Evolutionary conservation across 1,284 basidiomycete genomes (phyloP).

Genomic region (Xanthoconium separans): DNA sequence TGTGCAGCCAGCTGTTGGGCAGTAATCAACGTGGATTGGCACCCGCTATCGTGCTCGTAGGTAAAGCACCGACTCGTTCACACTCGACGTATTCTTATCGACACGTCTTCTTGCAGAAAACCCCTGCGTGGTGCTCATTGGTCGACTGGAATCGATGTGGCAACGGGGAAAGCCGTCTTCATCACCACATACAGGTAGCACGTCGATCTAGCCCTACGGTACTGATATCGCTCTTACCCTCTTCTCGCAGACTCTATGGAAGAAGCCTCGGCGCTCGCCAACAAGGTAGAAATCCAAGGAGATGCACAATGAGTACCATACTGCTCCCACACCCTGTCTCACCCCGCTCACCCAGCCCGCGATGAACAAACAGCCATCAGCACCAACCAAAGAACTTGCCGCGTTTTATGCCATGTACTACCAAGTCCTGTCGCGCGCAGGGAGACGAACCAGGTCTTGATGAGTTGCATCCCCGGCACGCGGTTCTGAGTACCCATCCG

Average conservation of each 20-base stretch:
- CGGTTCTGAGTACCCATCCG: slow-evolving; percentile 73
- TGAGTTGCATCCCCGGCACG: slow-evolving; percentile 65
- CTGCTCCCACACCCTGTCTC: no score
- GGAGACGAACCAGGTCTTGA: slow-evolving; percentile 62
- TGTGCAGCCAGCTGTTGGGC: slow-evolving; percentile 73
- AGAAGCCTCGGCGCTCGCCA: slow-evolving; percentile 76
- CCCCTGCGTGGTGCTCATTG: slow-evolving; percentile 74
- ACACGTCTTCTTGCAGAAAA: slow-evolving; percentile 47
- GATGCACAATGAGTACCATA: slow-evolving; percentile 64
- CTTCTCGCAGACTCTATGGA: slow-evolving; percentile 70
- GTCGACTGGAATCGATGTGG: slow-evolving; percentile 80
- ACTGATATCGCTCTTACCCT: not conserved
- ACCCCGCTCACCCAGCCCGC: not conserved
- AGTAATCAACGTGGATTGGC: slow-evolving; percentile 81
- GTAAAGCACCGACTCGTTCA: slow-evolving; percentile 35
- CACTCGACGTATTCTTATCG: not conserved
- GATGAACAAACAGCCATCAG: slow-evolving; percentile 31
- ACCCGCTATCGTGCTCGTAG: slow-evolving; percentile 76
- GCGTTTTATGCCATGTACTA: slow-evolving; percentile 70
- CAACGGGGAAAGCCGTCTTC: slow-evolving; percentile 63
- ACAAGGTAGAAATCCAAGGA: slow-evolving; percentile 66
- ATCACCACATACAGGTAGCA: slow-evolving; percentile 59
- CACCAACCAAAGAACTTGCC: slow-evolving; percentile 61
- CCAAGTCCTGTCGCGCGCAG: slow-evolving; percentile 69
- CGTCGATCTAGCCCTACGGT: not conserved